Conservation (phyloP, 2,329 filamentous ascomycete species). For the Colletotrichum truncatum region DNA sequence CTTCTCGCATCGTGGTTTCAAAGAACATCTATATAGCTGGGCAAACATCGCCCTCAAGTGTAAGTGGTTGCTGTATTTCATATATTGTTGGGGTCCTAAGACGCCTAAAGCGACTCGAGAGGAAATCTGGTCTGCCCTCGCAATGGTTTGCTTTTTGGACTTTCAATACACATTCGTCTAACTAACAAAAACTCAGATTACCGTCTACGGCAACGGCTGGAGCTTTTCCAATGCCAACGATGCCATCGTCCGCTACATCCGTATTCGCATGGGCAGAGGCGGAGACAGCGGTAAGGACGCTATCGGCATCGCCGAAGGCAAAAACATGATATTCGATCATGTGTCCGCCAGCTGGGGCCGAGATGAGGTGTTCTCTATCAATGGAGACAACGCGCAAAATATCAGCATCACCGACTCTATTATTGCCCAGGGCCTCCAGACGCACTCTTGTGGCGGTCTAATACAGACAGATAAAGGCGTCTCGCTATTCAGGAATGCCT, state of each 20-base stretch:
- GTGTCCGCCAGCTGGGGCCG: conserved; percentile 63
- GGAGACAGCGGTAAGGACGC: conserved; percentile 63
- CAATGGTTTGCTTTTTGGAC: no score
- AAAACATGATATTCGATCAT: conserved; percentile 66
- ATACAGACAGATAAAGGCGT: conserved; percentile 59
- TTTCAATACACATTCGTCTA: neutral
- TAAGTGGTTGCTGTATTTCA: conserved; percentile 38
- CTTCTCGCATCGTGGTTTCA: conserved; percentile 54
- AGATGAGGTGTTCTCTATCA: conserved; percentile 64
- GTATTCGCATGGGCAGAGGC: conserved; percentile 61
- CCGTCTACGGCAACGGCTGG: conserved; percentile 63
- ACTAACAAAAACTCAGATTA: conserved; percentile 43
- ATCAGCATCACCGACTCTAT: conserved; percentile 63
- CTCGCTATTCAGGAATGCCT: conserved; percentile 60
- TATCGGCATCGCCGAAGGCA: conserved; percentile 60
- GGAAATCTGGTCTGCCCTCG: no score
- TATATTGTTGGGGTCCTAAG: no score
- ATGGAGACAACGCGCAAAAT: conserved; percentile 53
- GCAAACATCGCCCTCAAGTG: conserved; percentile 59
- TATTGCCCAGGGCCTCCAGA: conserved; percentile 62
- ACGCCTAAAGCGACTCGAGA: no score
- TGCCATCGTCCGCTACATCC: conserved; percentile 63
- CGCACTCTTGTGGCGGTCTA: conserved; percentile 61
- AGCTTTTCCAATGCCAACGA: conserved; percentile 62
- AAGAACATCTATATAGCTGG: conserved; percentile 58